Conservation (phyloP, 495 filamentous ascomycete genomes). For the Penicillium manginii region DNA sequence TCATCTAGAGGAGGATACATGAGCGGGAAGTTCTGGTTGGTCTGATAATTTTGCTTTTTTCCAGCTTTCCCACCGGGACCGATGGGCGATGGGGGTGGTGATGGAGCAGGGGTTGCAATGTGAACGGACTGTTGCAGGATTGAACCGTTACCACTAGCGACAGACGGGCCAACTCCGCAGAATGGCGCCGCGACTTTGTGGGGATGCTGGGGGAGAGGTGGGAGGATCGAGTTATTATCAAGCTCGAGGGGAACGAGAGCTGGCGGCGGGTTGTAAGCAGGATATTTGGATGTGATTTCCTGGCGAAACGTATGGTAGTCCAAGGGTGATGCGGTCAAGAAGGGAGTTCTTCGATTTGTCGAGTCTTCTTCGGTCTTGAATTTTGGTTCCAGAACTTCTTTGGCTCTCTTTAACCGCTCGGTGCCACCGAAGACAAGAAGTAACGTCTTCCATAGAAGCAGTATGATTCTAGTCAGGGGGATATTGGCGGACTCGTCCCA, state of each 20-base stretch:
- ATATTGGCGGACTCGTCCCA: conserved; percentile 82
- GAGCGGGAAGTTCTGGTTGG: conserved; percentile 97
- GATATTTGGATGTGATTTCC: conserved; percentile 98
- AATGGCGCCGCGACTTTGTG: conserved; percentile 53
- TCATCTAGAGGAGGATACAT: conserved; percentile 91
- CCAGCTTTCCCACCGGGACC: conserved; percentile 87
- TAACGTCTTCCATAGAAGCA: conserved; percentile 89
- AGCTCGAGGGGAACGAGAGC: conserved; percentile 83
- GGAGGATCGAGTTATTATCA: conserved; percentile 87
- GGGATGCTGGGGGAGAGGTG: conserved; percentile 76
- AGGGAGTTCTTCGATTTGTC: conserved; percentile 44
- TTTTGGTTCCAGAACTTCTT: conserved; percentile 55
- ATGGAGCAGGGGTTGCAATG: conserved; percentile 97
- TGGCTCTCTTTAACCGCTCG: conserved; percentile 70
- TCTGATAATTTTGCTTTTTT: conserved; percentile 99
- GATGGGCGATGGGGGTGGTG: conserved; percentile 89
- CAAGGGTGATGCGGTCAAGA: conserved; percentile 89
- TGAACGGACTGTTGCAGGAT: conserved; percentile 96
- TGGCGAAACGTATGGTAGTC: conserved; percentile 97
- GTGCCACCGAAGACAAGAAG: conserved; percentile 82
- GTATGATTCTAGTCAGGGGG: conserved; percentile 68
- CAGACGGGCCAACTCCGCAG: conserved; percentile 44
- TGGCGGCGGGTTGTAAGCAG: conserved; percentile 88
- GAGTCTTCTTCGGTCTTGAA: conserved; percentile 38
- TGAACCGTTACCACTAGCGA: conserved; percentile 60